Evolutionary conservation across 2,329 filamentous ascomycete genomes (phyloP).

Genomic region (Cladosporium sp.): DNA sequence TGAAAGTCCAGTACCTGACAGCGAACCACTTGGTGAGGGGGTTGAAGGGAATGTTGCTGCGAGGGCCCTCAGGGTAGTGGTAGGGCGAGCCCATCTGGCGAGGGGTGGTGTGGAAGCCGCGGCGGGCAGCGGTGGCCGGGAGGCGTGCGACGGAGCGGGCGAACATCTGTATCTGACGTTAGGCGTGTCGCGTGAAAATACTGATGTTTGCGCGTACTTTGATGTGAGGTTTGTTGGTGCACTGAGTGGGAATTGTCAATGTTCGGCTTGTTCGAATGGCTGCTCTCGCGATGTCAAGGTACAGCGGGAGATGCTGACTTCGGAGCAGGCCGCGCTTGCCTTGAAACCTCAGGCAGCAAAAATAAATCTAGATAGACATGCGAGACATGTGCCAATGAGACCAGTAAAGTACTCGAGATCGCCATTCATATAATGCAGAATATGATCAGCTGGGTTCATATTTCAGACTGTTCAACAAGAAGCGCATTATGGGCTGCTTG

Average conservation of each 20-base stretch:
- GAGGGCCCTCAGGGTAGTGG: conserved; percentile 97
- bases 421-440: background rate
- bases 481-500: too few species aligned
- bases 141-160: conserved; percentile 54
- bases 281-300: conserved; percentile 8
- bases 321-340: conserved; percentile 14
- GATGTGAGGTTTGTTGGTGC: conserved; percentile 14
- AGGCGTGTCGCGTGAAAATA: background rate
- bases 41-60: conserved; percentile 97
- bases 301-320: conserved; percentile 5
- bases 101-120: conserved; percentile 91
- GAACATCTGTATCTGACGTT: conserved; percentile 33
- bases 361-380: background rate
- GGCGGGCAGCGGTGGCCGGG: conserved; percentile 67
- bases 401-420: background rate
- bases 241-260: conserved; percentile 11
- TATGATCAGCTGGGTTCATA: background rate
- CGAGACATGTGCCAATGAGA: too few species aligned
- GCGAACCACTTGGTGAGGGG: conserved; percentile 84
- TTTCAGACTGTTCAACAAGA: background rate
- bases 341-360: background rate
- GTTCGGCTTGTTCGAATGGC: conserved; percentile 13
- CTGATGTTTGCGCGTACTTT: conserved; percentile 5
- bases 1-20: conserved; percentile 79
- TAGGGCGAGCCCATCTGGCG: conserved; percentile 84